Percentiles rank a stretch among this genome's conserved stretches.
phyloP scores from a whole-genome alignment of 2,329 filamentous ascomycete species.

The Talaromyces sp. region DNA sequence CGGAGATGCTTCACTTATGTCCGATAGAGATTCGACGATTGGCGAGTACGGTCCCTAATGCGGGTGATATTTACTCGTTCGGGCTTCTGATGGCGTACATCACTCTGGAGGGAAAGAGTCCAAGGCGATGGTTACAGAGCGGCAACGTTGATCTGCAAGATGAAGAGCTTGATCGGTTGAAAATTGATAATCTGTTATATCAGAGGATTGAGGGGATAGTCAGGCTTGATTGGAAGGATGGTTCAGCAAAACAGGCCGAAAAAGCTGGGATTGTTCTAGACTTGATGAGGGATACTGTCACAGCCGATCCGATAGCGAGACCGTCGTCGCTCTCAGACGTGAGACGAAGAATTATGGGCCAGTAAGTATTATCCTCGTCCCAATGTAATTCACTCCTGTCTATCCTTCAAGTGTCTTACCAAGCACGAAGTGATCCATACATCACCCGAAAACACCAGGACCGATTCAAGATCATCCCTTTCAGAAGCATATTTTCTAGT shows the following conservation, averaged over 20 bases:
- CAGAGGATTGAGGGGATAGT: neutral
- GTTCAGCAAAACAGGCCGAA: neutral
- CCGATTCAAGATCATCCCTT: neutral
- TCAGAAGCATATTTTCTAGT: neutral
- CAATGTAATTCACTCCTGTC: neutral
- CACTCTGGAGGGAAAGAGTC: neutral
- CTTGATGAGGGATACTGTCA: neutral
- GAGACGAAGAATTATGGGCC: neutral
- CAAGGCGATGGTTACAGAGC: neutral
- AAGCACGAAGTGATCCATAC: neutral
- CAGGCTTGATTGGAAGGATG: neutral
- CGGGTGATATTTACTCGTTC: neutral
- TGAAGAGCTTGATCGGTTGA: neutral
- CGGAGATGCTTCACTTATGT: neutral
- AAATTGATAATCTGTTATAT: neutral
- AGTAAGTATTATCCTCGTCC: neutral
- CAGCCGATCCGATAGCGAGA: neutral
- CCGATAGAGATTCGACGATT: slow-evolving; percentile 1
- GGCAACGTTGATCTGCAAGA: neutral
- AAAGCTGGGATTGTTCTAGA: neutral
- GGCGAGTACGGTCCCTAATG: neutral
- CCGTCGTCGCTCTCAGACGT: neutral
- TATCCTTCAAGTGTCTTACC: neutral
- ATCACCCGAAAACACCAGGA: neutral
- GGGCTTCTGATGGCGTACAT: slow-evolving; percentile 5